Base-by-base conservation (phyloP, 2,329 filamentous ascomycete genomes). In the Colletotrichum zoysiae region DNA sequence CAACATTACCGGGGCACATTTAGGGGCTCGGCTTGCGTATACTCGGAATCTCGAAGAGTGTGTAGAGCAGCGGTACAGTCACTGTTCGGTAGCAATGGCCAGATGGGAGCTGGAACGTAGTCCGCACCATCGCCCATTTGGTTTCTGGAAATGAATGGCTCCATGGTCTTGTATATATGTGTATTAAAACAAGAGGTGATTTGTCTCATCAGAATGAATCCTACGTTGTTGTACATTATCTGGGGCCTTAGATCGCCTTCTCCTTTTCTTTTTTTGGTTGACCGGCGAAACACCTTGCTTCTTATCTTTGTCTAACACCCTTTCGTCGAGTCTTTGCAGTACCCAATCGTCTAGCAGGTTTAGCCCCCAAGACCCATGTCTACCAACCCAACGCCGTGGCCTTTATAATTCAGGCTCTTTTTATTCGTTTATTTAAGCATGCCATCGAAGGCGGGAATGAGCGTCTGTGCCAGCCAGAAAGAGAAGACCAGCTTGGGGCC, bases 401-500 rank as follows among this genome's bases (percentile, higher is more conserved):
- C 67, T 46, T 44, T 30, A 42, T 30, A 38, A n/a, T 42, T 23
- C 18, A 71, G 57, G 30, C 67, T 71, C 55, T 48, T 66, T 63
- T 61, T 18, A 18, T 20, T 66, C 63, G 66, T 75, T 76, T 78
- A 81, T 76, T 79, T 80, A 69, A 88, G 77, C 74, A 83, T 83
- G 70, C 77, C 80, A 77, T 90, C 93, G 82, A 98, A 98, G 50
- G 95, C 92, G 63, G 96, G 96, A 80, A 99, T 99, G 78, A 99
- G 87, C 40, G 96, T 98, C 87, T 99, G 96, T 70, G 96, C 96
- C 80, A 99, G 90, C 96, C 96, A 99, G 91, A 99, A 99, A 73
- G 95, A 98, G 87, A 99, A 99, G 74, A 98, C 96, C 73, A 99
- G 89, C 89, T 99, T 99, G 74, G 96, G 96, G 33, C 96, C 97